Evolutionary conservation across 106 monocot species (phyloP).

Genomic region (Ottelia alismoides): DNA sequence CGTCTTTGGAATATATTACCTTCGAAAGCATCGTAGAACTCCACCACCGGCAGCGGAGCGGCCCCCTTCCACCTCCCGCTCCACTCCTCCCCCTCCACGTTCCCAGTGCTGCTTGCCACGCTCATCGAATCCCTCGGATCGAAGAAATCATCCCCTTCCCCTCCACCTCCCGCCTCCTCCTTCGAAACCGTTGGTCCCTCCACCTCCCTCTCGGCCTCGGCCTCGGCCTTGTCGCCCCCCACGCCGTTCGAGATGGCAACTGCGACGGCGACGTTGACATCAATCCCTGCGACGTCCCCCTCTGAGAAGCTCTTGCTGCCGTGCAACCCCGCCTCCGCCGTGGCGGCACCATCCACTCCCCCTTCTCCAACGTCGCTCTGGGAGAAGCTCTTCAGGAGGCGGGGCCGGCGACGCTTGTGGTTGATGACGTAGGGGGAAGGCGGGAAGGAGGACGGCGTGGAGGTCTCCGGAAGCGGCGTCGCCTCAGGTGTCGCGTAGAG

Average conservation of each 20-base stretch:
- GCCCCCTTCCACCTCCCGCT: slow-evolving; percentile 14
- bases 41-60: slow-evolving; percentile 26
- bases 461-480: background rate
- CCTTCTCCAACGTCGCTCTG: slow-evolving; percentile 5
- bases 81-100: slow-evolving; percentile 19
- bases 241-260: no score
- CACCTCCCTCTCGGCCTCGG: background rate
- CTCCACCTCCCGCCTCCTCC: background rate
- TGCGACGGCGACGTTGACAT: no score
- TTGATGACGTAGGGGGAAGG: background rate
- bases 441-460: background rate
- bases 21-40: slow-evolving; percentile 57
- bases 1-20: no score
- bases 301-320: background rate
- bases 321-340: background rate
- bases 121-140: slow-evolving; percentile 44
- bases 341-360: background rate
- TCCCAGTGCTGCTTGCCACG: slow-evolving; percentile 20
- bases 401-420: slow-evolving; percentile 15
- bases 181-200: background rate
- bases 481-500: no score
- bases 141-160: slow-evolving; percentile 24
- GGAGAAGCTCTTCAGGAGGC: slow-evolving; percentile 26
- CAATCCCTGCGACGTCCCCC: slow-evolving; percentile 4
- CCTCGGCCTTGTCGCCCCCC: background rate